Base-by-base conservation (phyloP, 352 stramenopile species). In the Bremia lactucae region DNA sequence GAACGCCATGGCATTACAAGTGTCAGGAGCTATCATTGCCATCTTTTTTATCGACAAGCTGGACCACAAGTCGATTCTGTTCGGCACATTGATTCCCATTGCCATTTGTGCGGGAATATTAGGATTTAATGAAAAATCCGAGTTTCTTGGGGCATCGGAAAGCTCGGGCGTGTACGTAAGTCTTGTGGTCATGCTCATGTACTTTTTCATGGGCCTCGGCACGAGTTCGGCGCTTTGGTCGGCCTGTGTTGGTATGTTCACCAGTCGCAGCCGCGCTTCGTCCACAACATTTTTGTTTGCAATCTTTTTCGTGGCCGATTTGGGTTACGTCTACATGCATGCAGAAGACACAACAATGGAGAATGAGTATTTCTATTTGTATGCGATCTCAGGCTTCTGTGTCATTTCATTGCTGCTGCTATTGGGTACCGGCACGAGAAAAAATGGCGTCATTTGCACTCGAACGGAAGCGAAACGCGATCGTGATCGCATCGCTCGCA, bases 21-120 rank as follows among this genome's bases (percentile, higher is more conserved):
- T 78, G n/a, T 49, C 55, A 2, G 75, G 75, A 35, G 62, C 72
- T 3, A 41, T 74, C 2, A 53, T 88, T 11, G 67, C 70, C 41
- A 80, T 88, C 50, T 88, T 88, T 55, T 76, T 84, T 56, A 84
- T 88, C 23, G 75, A 88, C 57, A 77, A 78, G 44, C 42, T 83
- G 16, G 72, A 84, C 46, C 73, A 86, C 65, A 77, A 78, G 52
- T 76, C 62, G 4, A 65, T 88, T 20, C 46, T 88, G 6, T 72
- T 83, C 16, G 70, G 68, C 19, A 85, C 76, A 36, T 54, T 88
- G 6, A 67, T 86, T 14, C 71, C 72, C 0, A 47, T 84, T 2
- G 62, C 63, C 2, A 46, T 74, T 15, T 76, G 59, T 20, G 59
- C 60, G 13, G 68, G 60, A 25, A 38, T 72, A 6, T 29, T 88